Evolutionary conservation across 2,329 filamentous ascomycete genomes (phyloP), one percentile per base, ranked within the genome.

Genomic region (Paracamarosporium sp.): DNA sequence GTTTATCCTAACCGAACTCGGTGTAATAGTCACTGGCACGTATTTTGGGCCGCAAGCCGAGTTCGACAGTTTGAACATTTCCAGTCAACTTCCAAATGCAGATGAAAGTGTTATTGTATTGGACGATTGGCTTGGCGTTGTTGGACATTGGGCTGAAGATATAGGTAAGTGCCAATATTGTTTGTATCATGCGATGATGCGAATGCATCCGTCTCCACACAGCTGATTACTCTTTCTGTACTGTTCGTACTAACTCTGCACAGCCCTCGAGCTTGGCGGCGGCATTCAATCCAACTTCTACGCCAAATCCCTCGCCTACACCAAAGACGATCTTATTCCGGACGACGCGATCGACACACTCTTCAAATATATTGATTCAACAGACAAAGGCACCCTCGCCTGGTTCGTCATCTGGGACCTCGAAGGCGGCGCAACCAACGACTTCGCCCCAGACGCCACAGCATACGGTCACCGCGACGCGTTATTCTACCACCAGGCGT

Each of bases 321-420:
- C 72, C 0, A 56, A 68, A 11, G 56, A 72, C 24, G 69, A 74
- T n/a, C 43, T 74, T 2, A 61, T 76, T 33, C 58, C 71, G 1
- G 69, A 75, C 40, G 60, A 57, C 2, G 63, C 57, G 0, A 61
- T 76, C 9, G 73, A 77, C 41, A 65, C 69, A 8, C 59, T 77
- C 1, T 76, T 77, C 60, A 27, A 66, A 0, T 73, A 71, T 55
- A 62, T 76, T 44, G 71, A 72, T 40, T 60, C 53, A 12, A 56
- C 67, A 2, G 65, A 75, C 56, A 75, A 75, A 51, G 72, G 69
- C n/a, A 68, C 66, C 4, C 64, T 67, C 1, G 36, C 73, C 3
- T 75, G 71, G 70, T 75, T 76, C 44, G 59, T 72, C 50, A 70
- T 76, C 55, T 76, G 68, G 66, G 70, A 75, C 44, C 65, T 76